These are phyloP conservation scores for Silene uniflora DNA, from an alignment of 148 eudicot genomes.

Conservation along the genomic window DNA sequence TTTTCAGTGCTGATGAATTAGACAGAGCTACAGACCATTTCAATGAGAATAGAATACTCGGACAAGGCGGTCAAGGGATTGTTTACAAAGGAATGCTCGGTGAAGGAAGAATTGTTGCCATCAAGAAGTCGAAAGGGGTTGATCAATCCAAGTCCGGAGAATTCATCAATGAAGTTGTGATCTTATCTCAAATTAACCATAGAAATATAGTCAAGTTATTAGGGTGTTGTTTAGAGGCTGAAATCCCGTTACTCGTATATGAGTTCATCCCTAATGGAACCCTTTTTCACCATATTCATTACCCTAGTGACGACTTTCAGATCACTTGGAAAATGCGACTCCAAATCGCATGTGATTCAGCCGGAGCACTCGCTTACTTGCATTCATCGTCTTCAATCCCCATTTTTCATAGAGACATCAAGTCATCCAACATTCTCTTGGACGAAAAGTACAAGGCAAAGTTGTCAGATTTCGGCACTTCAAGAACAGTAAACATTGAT, in stretches of 20 bases:
- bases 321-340: slow-evolving; percentile 38
- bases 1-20: slow-evolving; percentile 26
- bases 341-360: slow-evolving; percentile 34
- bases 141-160: slow-evolving; percentile 22
- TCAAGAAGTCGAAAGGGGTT: slow-evolving; percentile 31
- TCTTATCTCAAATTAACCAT: slow-evolving; percentile 35
- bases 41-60: slow-evolving; percentile 28
- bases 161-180: slow-evolving; percentile 38
- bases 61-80: slow-evolving; percentile 41
- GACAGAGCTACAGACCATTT: slow-evolving; percentile 35
- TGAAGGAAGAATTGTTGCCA: slow-evolving; percentile 37
- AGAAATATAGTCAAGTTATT: slow-evolving; percentile 36
- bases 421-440: slow-evolving; percentile 38
- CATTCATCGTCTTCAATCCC: slow-evolving; percentile 29
- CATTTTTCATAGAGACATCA: slow-evolving; percentile 37
- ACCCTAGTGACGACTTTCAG: slow-evolving; percentile 28
- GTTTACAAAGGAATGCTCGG: slow-evolving; percentile 40
- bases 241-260: slow-evolving; percentile 34
- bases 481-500: slow-evolving; percentile 29
- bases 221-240: slow-evolving; percentile 30
- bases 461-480: slow-evolving; percentile 37
- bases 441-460: slow-evolving; percentile 34
- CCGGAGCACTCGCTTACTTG: slow-evolving; percentile 33
- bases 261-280: slow-evolving; percentile 35
- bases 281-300: slow-evolving; percentile 29